Base-by-base conservation (phyloP, 2,329 filamentous ascomycete genomes). In the Beauveria asiatica region DNA sequence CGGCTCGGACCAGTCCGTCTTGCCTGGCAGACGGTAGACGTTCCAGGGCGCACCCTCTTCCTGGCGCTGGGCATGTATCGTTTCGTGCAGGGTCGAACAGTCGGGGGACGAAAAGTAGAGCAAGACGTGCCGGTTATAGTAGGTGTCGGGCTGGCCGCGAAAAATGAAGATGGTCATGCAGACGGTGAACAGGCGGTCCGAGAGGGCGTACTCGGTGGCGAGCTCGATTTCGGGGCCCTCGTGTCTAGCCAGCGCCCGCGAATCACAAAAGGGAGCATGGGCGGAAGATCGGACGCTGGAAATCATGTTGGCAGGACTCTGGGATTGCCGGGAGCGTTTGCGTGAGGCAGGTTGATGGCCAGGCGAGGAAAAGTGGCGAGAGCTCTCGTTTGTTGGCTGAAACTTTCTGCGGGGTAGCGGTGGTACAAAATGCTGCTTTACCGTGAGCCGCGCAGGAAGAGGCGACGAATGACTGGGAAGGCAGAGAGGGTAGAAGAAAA, bases 101-200 rank as follows among this genome's bases (percentile, higher is more conserved):
- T 64, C 63, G n/a, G 63, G 62, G 5, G 63, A 64, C 17, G 63
- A 64, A 27, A 63, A 62, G 25, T 63, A 64, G 23, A 60, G 21
- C 7, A 64, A 41, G 19, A 58, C 61, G 39, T 64, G 63, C 41
- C 61, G 63, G 10, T 62, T 63, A 50, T 61, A 64, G 57, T 60
- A 62, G 19, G 49, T 46, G 46, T 62, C 61, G 17, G 57, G 57
- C 21, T 62, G 27, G 61, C 61, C 61, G 33, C 61, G 61, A 41
- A 62, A 62, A 39, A 62, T 51, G 46, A 55, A 62, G 50, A 62
- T 60, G 21, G 61, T 62, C 27, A 60, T 37, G 57, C 57, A 62
- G 13, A 62, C 49, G 10, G 57, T 59, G 41, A 59, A 50, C 16
- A 59, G 49, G 19, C 49, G 57, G 39, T 59, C 57, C 10, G 41